Evolutionary conservation across 352 stramenopile species (phyloP), one percentile per base, ranked within the genome.

Genomic region (Phytophthora citrophthora): DNA sequence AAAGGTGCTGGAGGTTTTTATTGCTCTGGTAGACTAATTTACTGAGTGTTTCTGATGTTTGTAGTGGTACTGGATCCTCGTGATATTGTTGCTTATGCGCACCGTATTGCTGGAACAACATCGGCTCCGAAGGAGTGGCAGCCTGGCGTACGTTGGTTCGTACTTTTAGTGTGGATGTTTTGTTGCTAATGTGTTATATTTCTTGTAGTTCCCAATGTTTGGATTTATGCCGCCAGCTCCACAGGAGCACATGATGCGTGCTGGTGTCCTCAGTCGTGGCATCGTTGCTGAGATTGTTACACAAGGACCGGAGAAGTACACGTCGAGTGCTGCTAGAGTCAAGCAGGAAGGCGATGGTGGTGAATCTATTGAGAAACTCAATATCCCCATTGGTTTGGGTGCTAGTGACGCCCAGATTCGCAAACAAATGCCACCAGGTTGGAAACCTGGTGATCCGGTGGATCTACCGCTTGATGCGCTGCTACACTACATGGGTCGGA

Each of bases 241-340:
- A 15, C 86, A 92, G 40, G 80, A 88, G 48, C 84, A 95, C 52
- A 93, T 93, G 83, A 95, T 95, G 86, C 84, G 86, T 31, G 86
- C 84, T 0, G 86, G 86, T 54, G 85, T 95, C 10, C 70, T 95
- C 9, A 93, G 84, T 71, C 86, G 86, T 18, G 86, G 86, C 26
- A 83, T 94, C 36, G 80, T 94, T 13, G 83, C 87, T 31, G 84
- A 90, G 54, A 89, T 88, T 39, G 84, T 94, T 38, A 94, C 86
- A 10, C 82, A 88, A 44, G 82, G 87, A 4, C 60, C 77, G 0
- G 78, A 88, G 31, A 82, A 83, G 41, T 91, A 91, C 59, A 86
- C 86, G 54, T 86, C 77, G 16, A 85, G 70, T 38, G 68, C 72
- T 15, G 64, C 63, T 9, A 59, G 67, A 9, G 57, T 70, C 1